A percentile compares a stretch with the other conserved stretches of the same genome.
These are phyloP conservation scores for Cetraspora pellucida DNA, from an alignment of 192 early-diverging fungal species.

Conservation along the genomic window DNA sequence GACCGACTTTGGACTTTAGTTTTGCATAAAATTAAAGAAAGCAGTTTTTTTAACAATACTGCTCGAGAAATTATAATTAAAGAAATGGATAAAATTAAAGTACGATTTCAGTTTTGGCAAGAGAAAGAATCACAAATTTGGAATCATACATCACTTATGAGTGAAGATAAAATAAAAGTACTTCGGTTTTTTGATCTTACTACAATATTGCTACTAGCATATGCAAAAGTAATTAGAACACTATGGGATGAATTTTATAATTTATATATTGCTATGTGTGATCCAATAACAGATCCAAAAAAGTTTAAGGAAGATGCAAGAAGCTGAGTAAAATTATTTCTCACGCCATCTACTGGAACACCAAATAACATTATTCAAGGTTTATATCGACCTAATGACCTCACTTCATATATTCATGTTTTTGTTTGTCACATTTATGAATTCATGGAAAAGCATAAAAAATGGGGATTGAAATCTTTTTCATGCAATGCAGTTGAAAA, in stretches of 20 bases:
- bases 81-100: neutral
- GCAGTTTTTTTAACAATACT: neutral
- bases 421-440: neutral
- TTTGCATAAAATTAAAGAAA: neutral
- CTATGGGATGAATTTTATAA: slow-evolving; percentile 6
- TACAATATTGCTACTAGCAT: neutral
- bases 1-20: neutral
- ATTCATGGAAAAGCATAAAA: neutral
- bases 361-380: neutral
- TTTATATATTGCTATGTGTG: neutral
- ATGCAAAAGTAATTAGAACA: neutral
- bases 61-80: neutral
- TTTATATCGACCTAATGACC: neutral
- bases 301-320: neutral
- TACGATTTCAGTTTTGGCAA: neutral
- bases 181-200: neutral
- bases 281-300: neutral
- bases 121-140: neutral
- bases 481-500: neutral
- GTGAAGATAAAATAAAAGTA: neutral
- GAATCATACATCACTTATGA: neutral
- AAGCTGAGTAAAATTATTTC: no score
- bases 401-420: no score
- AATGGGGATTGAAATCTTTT: neutral
- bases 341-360: neutral